phyloP scores from a whole-genome alignment of 2,329 filamentous ascomycete genomes.

The Shiraia sp. region DNA sequence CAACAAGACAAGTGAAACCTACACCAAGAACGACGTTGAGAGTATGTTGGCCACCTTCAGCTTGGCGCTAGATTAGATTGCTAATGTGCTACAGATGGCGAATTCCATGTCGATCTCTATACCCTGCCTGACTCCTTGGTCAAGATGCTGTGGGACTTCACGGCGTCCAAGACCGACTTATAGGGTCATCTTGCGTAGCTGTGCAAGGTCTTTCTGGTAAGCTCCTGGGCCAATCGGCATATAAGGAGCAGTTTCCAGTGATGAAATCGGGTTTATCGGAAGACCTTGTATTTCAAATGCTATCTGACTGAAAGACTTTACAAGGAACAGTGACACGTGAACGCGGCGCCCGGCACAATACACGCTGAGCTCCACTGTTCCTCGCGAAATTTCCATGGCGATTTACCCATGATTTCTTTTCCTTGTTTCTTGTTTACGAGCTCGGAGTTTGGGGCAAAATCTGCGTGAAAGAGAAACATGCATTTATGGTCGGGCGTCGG shows the following conservation, averaged over 20 bases:
- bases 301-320: too few species aligned
- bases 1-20: conserved; percentile 90
- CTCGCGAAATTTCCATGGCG: background rate
- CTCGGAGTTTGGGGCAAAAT: conserved; percentile 11
- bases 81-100: conserved; percentile 67
- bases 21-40: conserved; percentile 96
- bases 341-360: background rate
- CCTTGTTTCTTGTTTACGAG: conserved; percentile 5
- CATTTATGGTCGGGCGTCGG: conserved; percentile 7
- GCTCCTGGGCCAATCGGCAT: too few species aligned
- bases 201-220: background rate
- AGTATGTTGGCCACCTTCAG: conserved; percentile 61
- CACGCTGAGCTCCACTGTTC: background rate
- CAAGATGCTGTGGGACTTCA: conserved; percentile 95
- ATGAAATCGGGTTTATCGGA: too few species aligned
- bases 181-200: conserved; percentile 17
- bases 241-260: too few species aligned
- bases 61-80: background rate
- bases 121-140: conserved; percentile 89
- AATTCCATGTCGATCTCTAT: conserved; percentile 98
- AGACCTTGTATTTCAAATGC: too few species aligned
- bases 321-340: too few species aligned
- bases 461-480: conserved; percentile 3
- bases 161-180: conserved; percentile 43
- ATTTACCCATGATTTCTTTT: conserved; percentile 1